These are phyloP conservation scores for Tylopilus sp. DNA, from an alignment of 768 basidiomycete genomes.

Conservation along the genomic window DNA sequence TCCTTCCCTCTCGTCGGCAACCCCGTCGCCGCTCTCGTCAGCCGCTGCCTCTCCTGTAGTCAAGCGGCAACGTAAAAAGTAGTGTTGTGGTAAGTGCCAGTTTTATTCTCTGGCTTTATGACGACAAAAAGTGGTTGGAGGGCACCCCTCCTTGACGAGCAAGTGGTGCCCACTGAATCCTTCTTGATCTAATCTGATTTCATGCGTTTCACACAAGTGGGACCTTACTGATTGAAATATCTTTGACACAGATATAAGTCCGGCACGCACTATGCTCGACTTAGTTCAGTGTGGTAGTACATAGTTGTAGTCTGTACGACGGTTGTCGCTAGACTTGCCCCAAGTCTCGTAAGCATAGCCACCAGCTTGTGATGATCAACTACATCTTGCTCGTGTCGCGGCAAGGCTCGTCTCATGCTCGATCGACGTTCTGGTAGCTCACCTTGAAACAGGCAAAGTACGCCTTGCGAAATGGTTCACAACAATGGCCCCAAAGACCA, in stretches of 20 bases:
- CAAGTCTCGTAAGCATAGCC: slow-evolving; percentile 20
- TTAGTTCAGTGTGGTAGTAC: not conserved
- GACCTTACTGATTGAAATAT: slow-evolving; percentile 11
- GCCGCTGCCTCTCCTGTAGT: not conserved
- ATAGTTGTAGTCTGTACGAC: not conserved
- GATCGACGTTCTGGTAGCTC: slow-evolving; percentile 4
- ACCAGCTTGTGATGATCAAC: slow-evolving; percentile 62
- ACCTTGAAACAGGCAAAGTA: slow-evolving; percentile 66
- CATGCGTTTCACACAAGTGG: not conserved
- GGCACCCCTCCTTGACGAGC: slow-evolving; percentile 47
- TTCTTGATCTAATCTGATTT: slow-evolving; percentile 94
- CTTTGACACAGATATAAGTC: not conserved
- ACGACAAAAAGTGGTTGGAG: slow-evolving; percentile 74
- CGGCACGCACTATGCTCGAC: no score
- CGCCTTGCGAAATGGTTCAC: slow-evolving; percentile 96
- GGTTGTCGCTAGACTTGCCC: not conserved
- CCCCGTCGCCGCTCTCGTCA: not conserved
- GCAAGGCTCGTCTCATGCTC: slow-evolving; percentile 57
- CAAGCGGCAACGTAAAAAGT: slow-evolving; percentile 11
- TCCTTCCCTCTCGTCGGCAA: not conserved
- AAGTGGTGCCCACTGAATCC: slow-evolving; percentile 52
- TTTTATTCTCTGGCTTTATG: slow-evolving; percentile 41
- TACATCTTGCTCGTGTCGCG: slow-evolving; percentile 93
- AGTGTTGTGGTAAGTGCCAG: slow-evolving; percentile 18
- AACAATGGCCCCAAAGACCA: slow-evolving; percentile 75